Conservation (phyloP, 1,284 basidiomycete species). For the Tremellales sp. region DNA sequence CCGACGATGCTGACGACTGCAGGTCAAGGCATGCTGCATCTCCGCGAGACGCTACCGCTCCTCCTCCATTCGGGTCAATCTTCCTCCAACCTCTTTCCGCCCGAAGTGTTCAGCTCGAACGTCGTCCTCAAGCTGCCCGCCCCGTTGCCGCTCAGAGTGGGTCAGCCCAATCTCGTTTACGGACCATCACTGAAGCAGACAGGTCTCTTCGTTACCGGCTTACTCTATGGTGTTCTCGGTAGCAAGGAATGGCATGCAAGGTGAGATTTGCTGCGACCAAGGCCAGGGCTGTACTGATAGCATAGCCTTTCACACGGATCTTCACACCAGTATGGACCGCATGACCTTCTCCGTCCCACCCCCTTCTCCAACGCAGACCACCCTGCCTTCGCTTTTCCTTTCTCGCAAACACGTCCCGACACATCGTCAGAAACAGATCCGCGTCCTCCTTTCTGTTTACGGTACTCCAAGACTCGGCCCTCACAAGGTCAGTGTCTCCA, state of each 20-base stretch:
- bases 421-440: slow-evolving; percentile 40
- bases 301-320: slow-evolving; percentile 43
- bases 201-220: slow-evolving; percentile 39
- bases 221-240: slow-evolving; percentile 44
- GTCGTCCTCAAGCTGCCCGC: slow-evolving; percentile 40
- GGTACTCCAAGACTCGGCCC: slow-evolving; percentile 41
- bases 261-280: slow-evolving; percentile 17
- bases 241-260: slow-evolving; percentile 47
- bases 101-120: slow-evolving; percentile 40
- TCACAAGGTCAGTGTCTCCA: slow-evolving; percentile 26
- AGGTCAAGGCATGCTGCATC: slow-evolving; percentile 46
- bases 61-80: slow-evolving; percentile 35
- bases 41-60: slow-evolving; percentile 43
- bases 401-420: slow-evolving; percentile 17
- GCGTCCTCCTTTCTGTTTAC: slow-evolving; percentile 35
- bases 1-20: slow-evolving; percentile 1
- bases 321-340: slow-evolving; percentile 34
- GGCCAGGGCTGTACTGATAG: slow-evolving; percentile 2
- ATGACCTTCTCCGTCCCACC: slow-evolving; percentile 31
- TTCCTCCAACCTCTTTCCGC: slow-evolving; percentile 35
- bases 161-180: slow-evolving; percentile 5
- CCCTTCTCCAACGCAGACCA: slow-evolving; percentile 15
- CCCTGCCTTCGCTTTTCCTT: slow-evolving; percentile 4
- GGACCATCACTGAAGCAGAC: background rate
- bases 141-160: slow-evolving; percentile 42